Conservation (phyloP, 2,329 filamentous ascomycete species). For the Beauveria rudraprayagi region DNA sequence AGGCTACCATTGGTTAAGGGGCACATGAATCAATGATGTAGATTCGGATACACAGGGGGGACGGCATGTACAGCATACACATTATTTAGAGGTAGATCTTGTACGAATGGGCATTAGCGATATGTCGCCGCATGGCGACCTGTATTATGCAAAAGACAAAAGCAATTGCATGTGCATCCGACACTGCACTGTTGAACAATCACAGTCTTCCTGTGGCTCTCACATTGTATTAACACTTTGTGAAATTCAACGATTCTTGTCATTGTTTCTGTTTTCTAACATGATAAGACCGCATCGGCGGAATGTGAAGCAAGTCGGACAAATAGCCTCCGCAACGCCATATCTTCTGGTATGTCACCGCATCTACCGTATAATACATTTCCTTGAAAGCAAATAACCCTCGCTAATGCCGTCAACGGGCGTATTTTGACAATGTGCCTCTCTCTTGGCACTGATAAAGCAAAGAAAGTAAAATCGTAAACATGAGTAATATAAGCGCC, state of each 20-base stretch:
- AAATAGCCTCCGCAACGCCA: background rate
- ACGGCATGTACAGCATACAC: background rate
- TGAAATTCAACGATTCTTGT: background rate
- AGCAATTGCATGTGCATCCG: background rate
- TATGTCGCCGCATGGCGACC: background rate
- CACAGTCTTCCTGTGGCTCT: no score
- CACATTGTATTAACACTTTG: background rate
- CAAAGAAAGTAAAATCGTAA: background rate
- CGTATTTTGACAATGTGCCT: background rate
- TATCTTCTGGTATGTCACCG: background rate
- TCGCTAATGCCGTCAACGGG: background rate
- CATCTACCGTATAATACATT: background rate
- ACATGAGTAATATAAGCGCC: background rate
- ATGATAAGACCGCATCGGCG: background rate
- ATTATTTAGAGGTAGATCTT: background rate
- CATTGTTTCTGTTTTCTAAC: background rate
- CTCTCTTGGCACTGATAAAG: background rate
- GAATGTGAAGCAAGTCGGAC: background rate
- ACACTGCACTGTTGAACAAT: background rate
- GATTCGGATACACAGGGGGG: background rate
- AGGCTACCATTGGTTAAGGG: constrained; percentile 48
- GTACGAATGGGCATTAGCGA: constrained; percentile 9
- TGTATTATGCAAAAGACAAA: constrained; percentile 7
- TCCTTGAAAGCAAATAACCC: background rate
- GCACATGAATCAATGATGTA: background rate